These are phyloP conservation scores for Colletotrichum sojae DNA, from an alignment of 2,329 filamentous ascomycete genomes.

Conservation along the genomic window DNA sequence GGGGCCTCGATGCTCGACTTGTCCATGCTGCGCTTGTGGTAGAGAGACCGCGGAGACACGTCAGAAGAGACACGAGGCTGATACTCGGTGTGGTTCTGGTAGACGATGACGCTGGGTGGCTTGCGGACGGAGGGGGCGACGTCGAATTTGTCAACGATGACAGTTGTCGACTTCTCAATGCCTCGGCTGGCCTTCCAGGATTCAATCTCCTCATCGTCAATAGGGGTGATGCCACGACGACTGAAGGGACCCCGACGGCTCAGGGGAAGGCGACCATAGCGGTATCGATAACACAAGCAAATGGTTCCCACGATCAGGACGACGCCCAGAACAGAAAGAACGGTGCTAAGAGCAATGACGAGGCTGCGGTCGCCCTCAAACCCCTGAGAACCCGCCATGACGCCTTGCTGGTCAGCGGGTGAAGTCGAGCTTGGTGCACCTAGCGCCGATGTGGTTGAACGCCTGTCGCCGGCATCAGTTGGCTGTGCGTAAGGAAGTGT, in stretches of 20 bases:
- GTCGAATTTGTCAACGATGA: constrained; percentile 48
- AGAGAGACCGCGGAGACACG: constrained; percentile 27
- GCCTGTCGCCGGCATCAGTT: constrained; percentile 32
- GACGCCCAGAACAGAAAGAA: constrained; percentile 62
- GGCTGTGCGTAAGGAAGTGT: constrained; percentile 13
- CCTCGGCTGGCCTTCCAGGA: constrained; percentile 66
- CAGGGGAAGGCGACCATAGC: constrained; percentile 55
- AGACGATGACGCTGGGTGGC: constrained; percentile 68
- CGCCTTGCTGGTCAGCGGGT: constrained; percentile 25
- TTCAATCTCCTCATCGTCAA: constrained; percentile 76
- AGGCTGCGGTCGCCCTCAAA: constrained; percentile 55
- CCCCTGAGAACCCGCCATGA: constrained; percentile 27
- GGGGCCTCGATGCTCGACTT: constrained; percentile 63
- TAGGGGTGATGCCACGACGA: constrained; percentile 69
- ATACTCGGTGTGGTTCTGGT: constrained; percentile 53
- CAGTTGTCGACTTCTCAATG: constrained; percentile 50
- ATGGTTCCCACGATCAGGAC: constrained; percentile 52
- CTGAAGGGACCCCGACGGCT: constrained; percentile 63
- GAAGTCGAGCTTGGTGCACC: constrained; percentile 32
- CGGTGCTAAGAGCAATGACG: constrained; percentile 66
- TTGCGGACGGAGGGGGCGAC: constrained; percentile 57
- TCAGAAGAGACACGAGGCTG: constrained; percentile 35
- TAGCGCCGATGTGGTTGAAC: constrained; percentile 9
- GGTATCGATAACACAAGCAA: constrained; percentile 56
- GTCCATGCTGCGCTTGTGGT: constrained; percentile 42